phyloP scores from a whole-genome alignment of 108 stramenopile species.

The Stephanodiscus minutulus region DNA sequence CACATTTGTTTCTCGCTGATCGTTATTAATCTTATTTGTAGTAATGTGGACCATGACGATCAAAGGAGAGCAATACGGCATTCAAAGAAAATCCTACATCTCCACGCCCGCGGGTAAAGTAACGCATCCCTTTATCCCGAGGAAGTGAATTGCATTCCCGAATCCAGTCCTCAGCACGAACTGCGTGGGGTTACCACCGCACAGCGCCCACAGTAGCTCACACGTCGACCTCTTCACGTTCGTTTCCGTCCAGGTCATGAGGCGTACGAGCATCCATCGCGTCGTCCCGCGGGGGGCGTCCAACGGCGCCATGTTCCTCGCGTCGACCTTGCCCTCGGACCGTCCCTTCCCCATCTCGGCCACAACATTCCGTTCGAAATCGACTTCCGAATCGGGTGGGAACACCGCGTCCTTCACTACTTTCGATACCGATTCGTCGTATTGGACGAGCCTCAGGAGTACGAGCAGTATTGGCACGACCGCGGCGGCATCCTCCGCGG shows the following conservation, averaged over 20 bases:
- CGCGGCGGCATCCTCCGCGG: slow-evolving; percentile 55
- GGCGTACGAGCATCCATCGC: slow-evolving; percentile 66
- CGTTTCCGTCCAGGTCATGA: slow-evolving; percentile 78
- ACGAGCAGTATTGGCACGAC: slow-evolving; percentile 74
- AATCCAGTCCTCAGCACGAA: slow-evolving; percentile 60
- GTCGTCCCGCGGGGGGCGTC: slow-evolving; percentile 81
- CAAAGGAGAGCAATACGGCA: too few relatives aligned
- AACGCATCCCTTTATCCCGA: slow-evolving; percentile 74
- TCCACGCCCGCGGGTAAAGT: slow-evolving; percentile 56
- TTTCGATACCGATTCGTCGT: slow-evolving; percentile 37
- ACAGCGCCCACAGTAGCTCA: slow-evolving; percentile 84
- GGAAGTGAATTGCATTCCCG: slow-evolving; percentile 82
- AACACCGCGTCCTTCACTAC: slow-evolving; percentile 61
- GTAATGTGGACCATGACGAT: too few relatives aligned
- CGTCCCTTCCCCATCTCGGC: slow-evolving; percentile 40
- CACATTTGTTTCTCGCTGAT: too few relatives aligned
- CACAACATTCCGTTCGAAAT: slow-evolving; percentile 20
- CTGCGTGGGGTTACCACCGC: slow-evolving; percentile 66
- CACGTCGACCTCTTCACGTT: slow-evolving; percentile 74
- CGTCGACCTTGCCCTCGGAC: slow-evolving; percentile 24
- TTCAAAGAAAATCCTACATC: background rate
- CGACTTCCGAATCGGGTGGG: slow-evolving; percentile 55
- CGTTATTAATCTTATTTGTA: too few relatives aligned
- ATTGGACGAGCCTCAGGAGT: slow-evolving; percentile 53
- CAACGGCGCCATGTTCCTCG: slow-evolving; percentile 77